These are phyloP conservation scores for Ophiostoma sp. DNA, from an alignment of 2,329 filamentous ascomycete species.

Conservation along the genomic window DNA sequence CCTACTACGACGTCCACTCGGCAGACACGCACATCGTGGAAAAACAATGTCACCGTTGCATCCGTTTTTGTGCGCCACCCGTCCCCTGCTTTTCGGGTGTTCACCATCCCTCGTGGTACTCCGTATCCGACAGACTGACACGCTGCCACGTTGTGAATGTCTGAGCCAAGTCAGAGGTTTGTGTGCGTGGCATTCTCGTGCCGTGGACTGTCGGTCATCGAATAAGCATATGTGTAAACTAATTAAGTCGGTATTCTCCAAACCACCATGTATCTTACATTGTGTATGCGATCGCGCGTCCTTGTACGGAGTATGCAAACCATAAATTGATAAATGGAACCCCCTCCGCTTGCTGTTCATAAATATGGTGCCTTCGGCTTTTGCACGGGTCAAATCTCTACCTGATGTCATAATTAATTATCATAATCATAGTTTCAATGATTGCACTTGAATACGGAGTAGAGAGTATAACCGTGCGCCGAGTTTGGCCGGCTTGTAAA, in stretches of 20 bases:
- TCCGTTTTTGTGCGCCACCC: neutral
- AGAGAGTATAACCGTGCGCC: neutral
- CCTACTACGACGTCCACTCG: neutral
- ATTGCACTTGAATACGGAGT: neutral
- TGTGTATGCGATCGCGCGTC: no score
- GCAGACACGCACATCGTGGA: constrained; percentile 1
- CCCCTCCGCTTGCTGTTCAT: no score
- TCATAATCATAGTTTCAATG: neutral
- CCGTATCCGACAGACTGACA: constrained; percentile 4
- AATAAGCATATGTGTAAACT: neutral
- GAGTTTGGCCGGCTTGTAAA: neutral
- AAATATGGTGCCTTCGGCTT: no score
- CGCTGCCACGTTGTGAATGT: neutral
- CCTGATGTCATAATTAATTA: neutral
- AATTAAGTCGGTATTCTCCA: no score
- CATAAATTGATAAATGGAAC: no score
- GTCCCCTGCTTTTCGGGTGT: neutral
- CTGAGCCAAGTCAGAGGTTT: constrained; percentile 8
- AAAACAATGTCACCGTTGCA: constrained; percentile 2
- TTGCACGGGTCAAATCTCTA: neutral
- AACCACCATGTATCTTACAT: neutral
- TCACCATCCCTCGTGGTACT: neutral
- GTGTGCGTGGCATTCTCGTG: neutral
- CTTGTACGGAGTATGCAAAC: no score
- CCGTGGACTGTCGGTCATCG: neutral